Conservation (phyloP, 73 alveolate species). For the Paramecium primaurelia region DNA sequence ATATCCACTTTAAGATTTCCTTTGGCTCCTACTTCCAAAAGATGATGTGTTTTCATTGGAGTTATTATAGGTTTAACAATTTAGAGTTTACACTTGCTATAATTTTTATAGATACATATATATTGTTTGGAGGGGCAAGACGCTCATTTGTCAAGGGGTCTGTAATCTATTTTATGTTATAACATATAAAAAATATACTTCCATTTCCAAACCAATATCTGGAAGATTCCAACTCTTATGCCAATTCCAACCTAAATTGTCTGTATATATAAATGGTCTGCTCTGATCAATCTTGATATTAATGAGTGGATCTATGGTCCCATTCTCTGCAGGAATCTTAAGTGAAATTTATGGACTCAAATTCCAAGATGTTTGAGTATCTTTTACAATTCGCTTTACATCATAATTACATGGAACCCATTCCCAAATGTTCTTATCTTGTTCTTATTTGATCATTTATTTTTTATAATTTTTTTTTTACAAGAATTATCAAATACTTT, state of each 20-base stretch:
- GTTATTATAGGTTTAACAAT: constrained; percentile 37
- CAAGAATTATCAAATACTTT: neutral
- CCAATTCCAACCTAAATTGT: constrained; percentile 69
- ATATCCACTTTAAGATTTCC: constrained; percentile 66
- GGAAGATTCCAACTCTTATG: constrained; percentile 77
- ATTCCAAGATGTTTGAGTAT: constrained; percentile 54
- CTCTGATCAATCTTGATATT: constrained; percentile 31
- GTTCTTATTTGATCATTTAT: neutral
- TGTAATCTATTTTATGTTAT: neutral
- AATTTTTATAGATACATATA: constrained; percentile 3
- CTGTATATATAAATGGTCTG: constrained; percentile 35
- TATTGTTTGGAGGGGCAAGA: constrained; percentile 68
- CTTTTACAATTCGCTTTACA: constrained; percentile 38
- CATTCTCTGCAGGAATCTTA: constrained; percentile 31
- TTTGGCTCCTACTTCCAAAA: constrained; percentile 69
- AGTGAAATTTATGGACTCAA: constrained; percentile 46
- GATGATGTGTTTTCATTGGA: constrained; percentile 50
- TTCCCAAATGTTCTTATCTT: constrained; percentile 54
- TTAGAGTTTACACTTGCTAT: neutral
- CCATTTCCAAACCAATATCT: constrained; percentile 63
- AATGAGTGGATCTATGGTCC: constrained; percentile 40
- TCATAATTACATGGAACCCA: constrained; percentile 56
- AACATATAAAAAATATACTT: neutral
- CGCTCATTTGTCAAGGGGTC: constrained; percentile 66
- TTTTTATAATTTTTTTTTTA: neutral